Evolutionary conservation across 192 early-diverging fungal species (phyloP).

Genomic region (Podila epicladia): DNA sequence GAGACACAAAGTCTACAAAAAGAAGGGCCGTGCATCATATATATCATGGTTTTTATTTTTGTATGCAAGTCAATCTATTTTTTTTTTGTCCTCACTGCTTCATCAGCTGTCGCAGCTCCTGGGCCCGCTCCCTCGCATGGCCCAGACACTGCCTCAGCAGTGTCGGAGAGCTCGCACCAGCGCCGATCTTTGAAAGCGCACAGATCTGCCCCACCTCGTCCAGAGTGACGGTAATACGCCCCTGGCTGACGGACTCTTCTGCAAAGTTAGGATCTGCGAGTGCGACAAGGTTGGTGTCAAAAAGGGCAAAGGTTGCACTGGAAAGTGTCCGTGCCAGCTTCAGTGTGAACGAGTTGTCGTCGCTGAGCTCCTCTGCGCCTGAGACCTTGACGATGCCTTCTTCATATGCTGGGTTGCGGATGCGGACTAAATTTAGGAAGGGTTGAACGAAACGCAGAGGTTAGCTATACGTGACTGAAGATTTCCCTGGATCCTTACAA

Average conservation of each 20-base stretch:
- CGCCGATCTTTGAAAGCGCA: conserved; percentile 67
- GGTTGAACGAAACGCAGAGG: too few relatives aligned
- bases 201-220: conserved; percentile 68
- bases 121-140: conserved; percentile 56
- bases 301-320: conserved; percentile 72
- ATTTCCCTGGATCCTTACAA: neutral
- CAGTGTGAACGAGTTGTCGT: conserved; percentile 57
- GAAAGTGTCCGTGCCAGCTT: conserved; percentile 59
- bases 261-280: conserved; percentile 78
- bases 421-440: conserved; percentile 61
- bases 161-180: conserved; percentile 50
- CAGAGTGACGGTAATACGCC: conserved; percentile 64
- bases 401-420: conserved; percentile 75
- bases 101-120: conserved; percentile 34
- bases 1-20: too few relatives aligned
- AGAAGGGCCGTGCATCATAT: too few relatives aligned
- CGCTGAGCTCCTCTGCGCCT: conserved; percentile 48
- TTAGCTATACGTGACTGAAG: neutral
- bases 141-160: conserved; percentile 57
- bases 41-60: too few relatives aligned
- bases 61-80: neutral
- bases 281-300: conserved; percentile 59
- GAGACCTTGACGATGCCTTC: conserved; percentile 73
- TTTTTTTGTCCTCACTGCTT: conserved; percentile 7
- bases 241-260: conserved; percentile 69